A percentile compares a stretch with the other conserved stretches of the same genome.
phyloP scores from a whole-genome alignment of 371 early-diverging fungal genomes.

The Mortierella sp. region DNA sequence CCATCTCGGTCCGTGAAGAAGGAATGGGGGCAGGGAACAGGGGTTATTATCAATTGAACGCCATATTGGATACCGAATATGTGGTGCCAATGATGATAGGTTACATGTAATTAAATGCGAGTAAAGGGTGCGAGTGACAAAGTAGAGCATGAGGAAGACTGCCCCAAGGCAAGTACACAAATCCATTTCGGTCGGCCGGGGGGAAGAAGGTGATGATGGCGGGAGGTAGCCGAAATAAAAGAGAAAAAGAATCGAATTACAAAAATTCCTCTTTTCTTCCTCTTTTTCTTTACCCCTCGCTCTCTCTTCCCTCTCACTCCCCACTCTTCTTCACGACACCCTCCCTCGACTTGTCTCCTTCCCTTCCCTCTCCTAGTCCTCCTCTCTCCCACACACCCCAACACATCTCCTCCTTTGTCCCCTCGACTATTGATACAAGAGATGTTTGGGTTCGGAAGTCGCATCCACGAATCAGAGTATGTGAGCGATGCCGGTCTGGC shows the following conservation, averaged over 20 bases:
- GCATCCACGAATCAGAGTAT: constrained; percentile 60
- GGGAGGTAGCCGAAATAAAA: neutral
- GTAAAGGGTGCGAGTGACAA: too few relatives aligned
- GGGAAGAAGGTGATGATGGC: neutral
- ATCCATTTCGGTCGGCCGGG: constrained; percentile 8
- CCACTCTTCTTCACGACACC: neutral
- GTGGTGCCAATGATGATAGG: too few relatives aligned
- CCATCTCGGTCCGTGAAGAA: too few relatives aligned
- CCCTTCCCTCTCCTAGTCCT: neutral
- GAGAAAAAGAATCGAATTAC: neutral
- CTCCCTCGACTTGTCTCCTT: constrained; percentile 4
- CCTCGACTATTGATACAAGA: neutral
- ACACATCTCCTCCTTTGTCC: neutral
- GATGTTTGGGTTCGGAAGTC: constrained; percentile 57
- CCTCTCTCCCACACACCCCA: neutral
- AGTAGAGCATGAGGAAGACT: too few relatives aligned
- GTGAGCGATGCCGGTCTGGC: constrained; percentile 74
- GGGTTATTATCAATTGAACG: too few relatives aligned
- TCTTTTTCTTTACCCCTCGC: constrained; percentile 4
- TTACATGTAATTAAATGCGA: too few relatives aligned
- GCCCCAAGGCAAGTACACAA: neutral
- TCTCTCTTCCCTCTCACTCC: neutral
- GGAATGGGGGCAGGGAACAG: neutral
- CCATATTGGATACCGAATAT: too few relatives aligned
- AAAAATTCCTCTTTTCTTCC: neutral